phyloP scores from a whole-genome alignment of 805 yeast species.

The Ogataea siamensis region DNA sequence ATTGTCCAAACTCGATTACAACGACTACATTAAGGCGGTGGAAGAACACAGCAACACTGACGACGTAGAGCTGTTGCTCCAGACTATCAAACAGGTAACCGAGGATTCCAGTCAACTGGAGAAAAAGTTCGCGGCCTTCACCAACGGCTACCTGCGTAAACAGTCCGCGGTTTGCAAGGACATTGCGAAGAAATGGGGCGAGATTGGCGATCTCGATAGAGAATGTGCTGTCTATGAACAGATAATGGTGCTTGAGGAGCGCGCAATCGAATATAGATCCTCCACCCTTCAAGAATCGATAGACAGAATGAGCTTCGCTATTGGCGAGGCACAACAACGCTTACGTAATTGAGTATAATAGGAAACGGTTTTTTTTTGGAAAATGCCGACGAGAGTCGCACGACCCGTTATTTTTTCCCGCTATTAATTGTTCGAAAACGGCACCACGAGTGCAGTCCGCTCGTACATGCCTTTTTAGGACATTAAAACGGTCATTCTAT shows the following conservation, averaged over 20 bases:
- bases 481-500: slow-evolving; percentile 1
- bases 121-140: slow-evolving; percentile 26
- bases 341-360: slow-evolving; percentile 1
- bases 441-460: slow-evolving; percentile 1
- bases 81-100: slow-evolving; percentile 15
- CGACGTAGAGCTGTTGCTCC: slow-evolving; percentile 16
- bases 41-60: slow-evolving; percentile 12
- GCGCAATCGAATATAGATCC: slow-evolving; percentile 11
- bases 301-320: slow-evolving; percentile 12
- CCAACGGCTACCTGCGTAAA: slow-evolving; percentile 37
- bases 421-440: not conserved
- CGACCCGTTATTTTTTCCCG: not conserved
- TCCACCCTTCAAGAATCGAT: slow-evolving; percentile 12
- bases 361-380: not conserved
- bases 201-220: slow-evolving; percentile 12
- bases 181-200: slow-evolving; percentile 10
- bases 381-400: slow-evolving; percentile 2
- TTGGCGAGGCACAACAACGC: slow-evolving; percentile 11
- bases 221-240: slow-evolving; percentile 12
- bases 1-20: slow-evolving; percentile 3
- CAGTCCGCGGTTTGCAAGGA: slow-evolving; percentile 12
- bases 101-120: slow-evolving; percentile 31
- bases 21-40: slow-evolving; percentile 10
- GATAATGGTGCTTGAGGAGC: slow-evolving; percentile 12
- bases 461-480: slow-evolving; percentile 1